Conservation (phyloP, 2,329 filamentous ascomycete genomes). For the Diplodia mutila region DNA sequence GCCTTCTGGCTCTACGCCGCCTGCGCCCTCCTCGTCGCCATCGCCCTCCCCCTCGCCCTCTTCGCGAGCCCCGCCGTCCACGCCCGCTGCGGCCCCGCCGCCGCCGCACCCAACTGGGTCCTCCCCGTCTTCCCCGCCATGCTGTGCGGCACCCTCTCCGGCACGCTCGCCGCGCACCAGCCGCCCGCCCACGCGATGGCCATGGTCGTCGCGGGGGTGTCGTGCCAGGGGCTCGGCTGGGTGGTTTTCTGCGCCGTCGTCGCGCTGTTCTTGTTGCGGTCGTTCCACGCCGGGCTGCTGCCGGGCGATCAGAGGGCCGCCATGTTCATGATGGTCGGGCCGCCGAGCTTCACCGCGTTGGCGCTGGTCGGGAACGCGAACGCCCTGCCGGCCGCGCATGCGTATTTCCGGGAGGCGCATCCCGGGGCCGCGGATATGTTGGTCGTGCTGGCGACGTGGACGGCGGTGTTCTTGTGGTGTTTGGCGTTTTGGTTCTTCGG, state of each 20-base stretch:
- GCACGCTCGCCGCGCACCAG: slow-evolving; percentile 65
- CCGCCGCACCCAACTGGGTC: slow-evolving; percentile 76
- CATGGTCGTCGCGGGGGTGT: slow-evolving; percentile 68
- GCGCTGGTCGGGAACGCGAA: slow-evolving; percentile 71
- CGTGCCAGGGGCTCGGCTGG: slow-evolving; percentile 72
- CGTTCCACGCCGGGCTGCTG: slow-evolving; percentile 69
- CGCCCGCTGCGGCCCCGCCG: slow-evolving; percentile 59
- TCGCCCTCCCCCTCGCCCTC: slow-evolving; percentile 63
- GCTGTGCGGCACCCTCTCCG: slow-evolving; percentile 71
- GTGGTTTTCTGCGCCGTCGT: slow-evolving; percentile 72
- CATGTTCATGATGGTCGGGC: slow-evolving; percentile 75
- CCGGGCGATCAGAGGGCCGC: slow-evolving; percentile 66
- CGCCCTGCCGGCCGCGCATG: slow-evolving; percentile 52
- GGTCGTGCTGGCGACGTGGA: slow-evolving; percentile 51
- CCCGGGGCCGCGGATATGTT: slow-evolving; percentile 44
- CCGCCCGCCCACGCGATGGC: slow-evolving; percentile 61
- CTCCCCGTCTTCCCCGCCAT: slow-evolving; percentile 76
- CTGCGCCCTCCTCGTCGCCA: slow-evolving; percentile 44
- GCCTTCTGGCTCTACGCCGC: slow-evolving; percentile 51
- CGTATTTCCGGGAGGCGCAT: slow-evolving; percentile 37
- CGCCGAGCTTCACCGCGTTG: slow-evolving; percentile 71
- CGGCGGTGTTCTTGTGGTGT: slow-evolving; percentile 66
- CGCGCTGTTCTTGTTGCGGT: slow-evolving; percentile 69
- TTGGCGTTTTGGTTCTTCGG: slow-evolving; percentile 63
- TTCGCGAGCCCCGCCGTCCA: slow-evolving; percentile 45